phyloP scores from a whole-genome alignment of 441 rosid genomes.

The Codiaeum variegatum region DNA sequence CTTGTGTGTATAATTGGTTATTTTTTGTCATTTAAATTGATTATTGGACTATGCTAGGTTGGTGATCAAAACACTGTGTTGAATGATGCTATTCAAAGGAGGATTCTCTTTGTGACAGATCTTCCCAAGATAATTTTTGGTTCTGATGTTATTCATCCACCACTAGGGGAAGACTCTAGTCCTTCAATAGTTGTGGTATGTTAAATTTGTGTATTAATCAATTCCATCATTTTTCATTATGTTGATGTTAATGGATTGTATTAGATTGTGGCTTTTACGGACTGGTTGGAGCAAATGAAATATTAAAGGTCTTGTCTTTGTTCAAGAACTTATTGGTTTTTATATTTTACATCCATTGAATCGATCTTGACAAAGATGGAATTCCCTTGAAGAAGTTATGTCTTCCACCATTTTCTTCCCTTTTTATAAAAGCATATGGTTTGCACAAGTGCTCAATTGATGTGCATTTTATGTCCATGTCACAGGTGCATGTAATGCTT shows the following conservation, averaged over 20 bases:
- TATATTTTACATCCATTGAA: slow-evolving; percentile 87
- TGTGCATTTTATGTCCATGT: slow-evolving; percentile 49
- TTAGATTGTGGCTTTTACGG: slow-evolving; percentile 80
- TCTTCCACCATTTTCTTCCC: slow-evolving; percentile 9
- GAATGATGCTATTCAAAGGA: slow-evolving; percentile 42
- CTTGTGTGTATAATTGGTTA: neutral
- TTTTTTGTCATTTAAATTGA: neutral
- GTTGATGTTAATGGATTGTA: neutral
- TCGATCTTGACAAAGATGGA: slow-evolving; percentile 87
- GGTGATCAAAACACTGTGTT: slow-evolving; percentile 67
- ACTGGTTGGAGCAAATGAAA: slow-evolving; percentile 66
- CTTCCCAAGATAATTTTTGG: slow-evolving; percentile 62
- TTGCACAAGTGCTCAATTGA: slow-evolving; percentile 19
- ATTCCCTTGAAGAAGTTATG: slow-evolving; percentile 89
- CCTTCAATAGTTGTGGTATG: slow-evolving; percentile 81
- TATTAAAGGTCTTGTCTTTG: slow-evolving; percentile 60
- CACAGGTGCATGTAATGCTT: slow-evolving; percentile 94
- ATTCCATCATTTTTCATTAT: neutral
- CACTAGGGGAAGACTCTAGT: slow-evolving; percentile 60
- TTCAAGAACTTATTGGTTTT: too few species aligned
- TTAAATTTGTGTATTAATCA: neutral
- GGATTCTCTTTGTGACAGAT: slow-evolving; percentile 44
- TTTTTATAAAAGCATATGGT: slow-evolving; percentile 7
- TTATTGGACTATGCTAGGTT: slow-evolving; percentile 30
- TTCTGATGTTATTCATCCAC: slow-evolving; percentile 72